A percentile compares a stretch with the other conserved stretches of the same genome.
phyloP scores from a whole-genome alignment of 1,139 yeast species.

The Petasospora rhodanensis region DNA sequence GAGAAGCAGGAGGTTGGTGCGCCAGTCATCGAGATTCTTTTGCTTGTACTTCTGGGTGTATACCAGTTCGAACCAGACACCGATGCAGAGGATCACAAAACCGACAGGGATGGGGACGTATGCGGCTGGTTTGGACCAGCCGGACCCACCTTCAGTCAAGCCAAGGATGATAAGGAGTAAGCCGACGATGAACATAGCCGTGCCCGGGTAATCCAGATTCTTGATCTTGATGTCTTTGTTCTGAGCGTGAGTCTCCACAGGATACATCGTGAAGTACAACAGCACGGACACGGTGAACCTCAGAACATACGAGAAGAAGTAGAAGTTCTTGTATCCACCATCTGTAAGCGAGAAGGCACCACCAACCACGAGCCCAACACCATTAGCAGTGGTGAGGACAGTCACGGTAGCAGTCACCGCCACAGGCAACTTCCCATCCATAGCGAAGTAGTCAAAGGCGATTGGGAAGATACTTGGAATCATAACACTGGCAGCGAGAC shows the following conservation, averaged over 20 bases:
- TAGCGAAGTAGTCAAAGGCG: conserved; percentile 27
- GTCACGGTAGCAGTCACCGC: conserved; percentile 15
- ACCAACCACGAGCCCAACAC: conserved; percentile 33
- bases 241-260: conserved; percentile 18
- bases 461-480: conserved; percentile 31
- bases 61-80: conserved; percentile 16
- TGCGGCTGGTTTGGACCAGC: conserved; percentile 30
- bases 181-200: conserved; percentile 27
- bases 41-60: conserved; percentile 9
- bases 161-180: conserved; percentile 30
- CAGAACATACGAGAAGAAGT: conserved; percentile 29
- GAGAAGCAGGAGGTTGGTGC: too few species aligned
- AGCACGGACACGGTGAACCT: conserved; percentile 10
- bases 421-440: not conserved
- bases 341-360: conserved; percentile 32
- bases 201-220: conserved; percentile 28
- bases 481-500: conserved; percentile 33
- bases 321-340: conserved; percentile 31
- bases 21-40: too few species aligned
- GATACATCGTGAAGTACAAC: conserved; percentile 19
- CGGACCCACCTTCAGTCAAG: conserved; percentile 32
- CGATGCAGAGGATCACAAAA: conserved; percentile 8
- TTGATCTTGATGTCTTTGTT: conserved; percentile 16
- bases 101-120: conserved; percentile 26
- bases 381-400: conserved; percentile 26